Conservation (phyloP, 108 stramenopile species). For the Cyclotella baltica region DNA sequence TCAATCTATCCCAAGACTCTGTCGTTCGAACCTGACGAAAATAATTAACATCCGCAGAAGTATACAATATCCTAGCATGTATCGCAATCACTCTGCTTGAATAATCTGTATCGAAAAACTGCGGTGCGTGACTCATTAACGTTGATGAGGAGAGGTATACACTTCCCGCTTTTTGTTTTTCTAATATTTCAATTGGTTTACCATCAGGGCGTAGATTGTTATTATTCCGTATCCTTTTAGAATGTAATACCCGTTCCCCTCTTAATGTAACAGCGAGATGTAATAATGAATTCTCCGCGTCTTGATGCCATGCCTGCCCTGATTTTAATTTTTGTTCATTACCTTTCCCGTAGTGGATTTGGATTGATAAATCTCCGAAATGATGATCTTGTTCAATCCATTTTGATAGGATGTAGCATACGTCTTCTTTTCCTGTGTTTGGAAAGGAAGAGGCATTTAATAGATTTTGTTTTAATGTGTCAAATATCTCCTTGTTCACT, state of each 20-base stretch:
- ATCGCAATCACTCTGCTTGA: constrained; percentile 25
- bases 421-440: constrained; percentile 25
- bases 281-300: constrained; percentile 37
- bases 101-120: constrained; percentile 43
- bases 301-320: constrained; percentile 40
- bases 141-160: constrained; percentile 35
- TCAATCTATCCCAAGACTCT: constrained; percentile 30
- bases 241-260: constrained; percentile 38
- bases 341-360: constrained; percentile 35
- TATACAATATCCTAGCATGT: constrained; percentile 38
- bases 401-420: constrained; percentile 24
- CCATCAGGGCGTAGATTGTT: constrained; percentile 18
- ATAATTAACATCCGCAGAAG: constrained; percentile 28
- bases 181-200: constrained; percentile 17
- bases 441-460: constrained; percentile 9
- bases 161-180: constrained; percentile 24
- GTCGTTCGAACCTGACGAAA: constrained; percentile 27
- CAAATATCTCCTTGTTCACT: constrained; percentile 34
- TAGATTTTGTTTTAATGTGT: constrained; percentile 22
- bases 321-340: constrained; percentile 41
- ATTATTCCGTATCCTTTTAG: constrained; percentile 7
- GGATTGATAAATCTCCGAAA: constrained; percentile 41
- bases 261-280: constrained; percentile 44
- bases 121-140: constrained; percentile 36
- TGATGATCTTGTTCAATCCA: constrained; percentile 39